phyloP scores from a whole-genome alignment of 2,329 filamentous ascomycete genomes.

The Tolypocladium guangdongense region DNA sequence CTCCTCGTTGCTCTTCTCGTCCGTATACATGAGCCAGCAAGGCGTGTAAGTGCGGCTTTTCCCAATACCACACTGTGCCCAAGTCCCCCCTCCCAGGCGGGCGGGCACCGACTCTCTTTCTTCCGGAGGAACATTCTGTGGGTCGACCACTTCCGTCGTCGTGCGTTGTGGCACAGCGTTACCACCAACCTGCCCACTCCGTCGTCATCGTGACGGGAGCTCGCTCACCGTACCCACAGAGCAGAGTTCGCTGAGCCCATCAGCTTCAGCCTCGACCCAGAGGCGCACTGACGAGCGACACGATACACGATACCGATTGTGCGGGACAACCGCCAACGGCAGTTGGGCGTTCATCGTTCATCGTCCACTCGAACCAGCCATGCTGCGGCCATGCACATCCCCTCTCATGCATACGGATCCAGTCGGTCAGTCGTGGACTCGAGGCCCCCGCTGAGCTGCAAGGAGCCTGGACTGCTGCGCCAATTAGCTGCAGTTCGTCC shows the following conservation, averaged over 20 bases:
- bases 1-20: background rate
- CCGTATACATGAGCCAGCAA: background rate
- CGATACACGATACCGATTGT: background rate
- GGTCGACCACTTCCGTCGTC: no score
- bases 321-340: background rate
- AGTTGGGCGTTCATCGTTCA: background rate
- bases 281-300: background rate
- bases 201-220: background rate
- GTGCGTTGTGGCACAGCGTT: background rate
- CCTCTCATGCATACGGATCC: background rate
- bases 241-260: background rate
- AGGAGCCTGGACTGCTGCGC: background rate
- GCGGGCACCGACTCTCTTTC: background rate
- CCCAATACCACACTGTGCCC: background rate
- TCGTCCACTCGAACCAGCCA: background rate
- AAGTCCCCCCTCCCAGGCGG: background rate
- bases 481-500: background rate
- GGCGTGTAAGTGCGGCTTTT: background rate
- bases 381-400: background rate
- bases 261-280: background rate
- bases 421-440: background rate
- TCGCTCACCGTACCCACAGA: background rate
- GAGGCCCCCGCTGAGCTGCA: background rate
- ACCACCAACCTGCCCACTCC: background rate
- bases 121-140: background rate